Evolutionary conservation across 2,329 filamentous ascomycete species (phyloP), one percentile per base, ranked within the genome.

Genomic region (Claviceps monticola): DNA sequence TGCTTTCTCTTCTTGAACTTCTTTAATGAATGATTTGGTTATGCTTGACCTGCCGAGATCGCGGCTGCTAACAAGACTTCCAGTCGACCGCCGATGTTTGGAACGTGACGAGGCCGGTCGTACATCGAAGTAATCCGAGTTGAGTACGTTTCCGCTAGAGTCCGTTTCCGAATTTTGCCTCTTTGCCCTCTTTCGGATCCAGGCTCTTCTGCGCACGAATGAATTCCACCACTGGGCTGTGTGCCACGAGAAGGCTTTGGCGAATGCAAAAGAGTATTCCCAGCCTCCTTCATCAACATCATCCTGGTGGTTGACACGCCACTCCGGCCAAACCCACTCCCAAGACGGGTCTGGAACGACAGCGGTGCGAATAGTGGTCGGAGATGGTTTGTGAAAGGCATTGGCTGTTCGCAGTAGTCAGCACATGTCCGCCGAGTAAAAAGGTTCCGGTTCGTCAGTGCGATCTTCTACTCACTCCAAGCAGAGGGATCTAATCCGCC

Each of bases 281-380:
- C 93, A 98, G 3, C 93, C 93, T 56, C 91, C 86, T 56, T 91
- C 84, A 61, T 97, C 93, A 39, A 68, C 59, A 54, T 85, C 84
- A 2, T 84, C 79, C 72, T 91, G 88, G 77, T 88, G 71, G 54
- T 79, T 76, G 58, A 84, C 61, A 29, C 71, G 73, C 82, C 81
- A 84, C 49, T 80, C 79, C 2, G 79, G 73, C 79, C 80, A 84
- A 1, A 71, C 81, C 93, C 93, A 98, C 63, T 88, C 82, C 93
- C 93, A 98, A 56, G 84, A 88, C 5, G 93, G 93, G 64, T 98
- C 93, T 0, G 93, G 93, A 1, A 95, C 80, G 65, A 96, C 90
- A 0, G 91, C 89, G 54, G 88, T 96, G 54, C 83, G 79, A 56
- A 91, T 94, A 63, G 76, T 70, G 9, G 79, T 83, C 11, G 78